These are phyloP conservation scores for Phytophthora macrochlamydospora DNA, from an alignment of 352 stramenopile species.

Conservation along the genomic window DNA sequence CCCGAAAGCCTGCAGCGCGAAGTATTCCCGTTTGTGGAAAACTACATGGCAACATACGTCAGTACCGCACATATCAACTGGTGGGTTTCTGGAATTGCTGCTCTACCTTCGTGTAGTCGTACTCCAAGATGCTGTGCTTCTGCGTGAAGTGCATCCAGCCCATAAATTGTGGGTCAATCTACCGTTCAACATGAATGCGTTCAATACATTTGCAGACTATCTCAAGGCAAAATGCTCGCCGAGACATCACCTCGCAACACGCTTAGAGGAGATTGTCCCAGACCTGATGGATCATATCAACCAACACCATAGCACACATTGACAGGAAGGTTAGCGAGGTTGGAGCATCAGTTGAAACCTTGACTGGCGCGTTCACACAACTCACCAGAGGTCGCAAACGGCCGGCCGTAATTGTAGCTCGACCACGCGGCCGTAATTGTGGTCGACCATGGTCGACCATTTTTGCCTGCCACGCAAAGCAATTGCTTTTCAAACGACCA, in stretches of 20 bases:
- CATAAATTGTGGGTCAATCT: neutral
- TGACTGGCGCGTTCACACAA: slow-evolving; percentile 2
- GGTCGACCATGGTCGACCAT: no score
- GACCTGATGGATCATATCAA: neutral
- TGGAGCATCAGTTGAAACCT: neutral
- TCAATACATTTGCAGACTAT: neutral
- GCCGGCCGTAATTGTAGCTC: no score
- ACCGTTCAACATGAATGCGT: neutral
- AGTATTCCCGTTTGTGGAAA: no score
- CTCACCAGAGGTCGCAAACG: neutral
- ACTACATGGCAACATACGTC: neutral
- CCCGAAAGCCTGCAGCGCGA: no score
- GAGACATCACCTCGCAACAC: neutral
- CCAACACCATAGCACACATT: neutral
- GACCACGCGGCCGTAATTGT: no score
- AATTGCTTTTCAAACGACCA: no score
- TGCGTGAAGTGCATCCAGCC: neutral
- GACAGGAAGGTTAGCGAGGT: slow-evolving; percentile 7
- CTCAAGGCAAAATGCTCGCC: neutral
- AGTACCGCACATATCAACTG: neutral
- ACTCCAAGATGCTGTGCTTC: neutral
- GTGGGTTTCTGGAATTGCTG: neutral
- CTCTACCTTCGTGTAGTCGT: neutral
- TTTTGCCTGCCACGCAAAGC: no score
- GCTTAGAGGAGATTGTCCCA: neutral